Base-by-base conservation (phyloP, 2,329 filamentous ascomycete species). In the Penicillium frequentans region DNA sequence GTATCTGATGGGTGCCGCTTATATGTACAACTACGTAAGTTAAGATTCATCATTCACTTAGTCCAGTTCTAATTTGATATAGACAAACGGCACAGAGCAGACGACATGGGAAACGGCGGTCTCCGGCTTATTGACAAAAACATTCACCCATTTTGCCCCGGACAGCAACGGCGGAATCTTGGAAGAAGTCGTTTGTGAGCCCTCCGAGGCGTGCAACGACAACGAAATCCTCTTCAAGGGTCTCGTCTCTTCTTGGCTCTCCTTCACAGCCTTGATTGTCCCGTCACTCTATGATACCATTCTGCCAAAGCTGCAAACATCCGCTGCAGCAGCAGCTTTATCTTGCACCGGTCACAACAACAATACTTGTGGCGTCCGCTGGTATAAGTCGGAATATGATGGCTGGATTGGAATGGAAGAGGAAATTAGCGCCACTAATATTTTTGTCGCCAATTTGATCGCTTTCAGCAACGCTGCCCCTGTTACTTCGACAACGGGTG, bases 221-320 rank as follows among this genome's bases (percentile, higher is more conserved):
- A 53, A 53, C 31, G 42, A 31, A n/a, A 47, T 46, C 16, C 50
- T 53, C 14, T 53, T 53, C 23, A 53, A 53, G 29, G 50, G 50
- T 19, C 50, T 53, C 10, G 31, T 43, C 6, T 27, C 45, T 19
- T 46, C 45, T 16, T 53, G 50, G 50, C 42, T 53, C n/a, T n/a
- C 50, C 3, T 46, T 46, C 16, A 33, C 45, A 7, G 50, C 50
- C 3, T 14, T 53, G 19, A 6, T 53, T 3, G 42, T 53, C 27
- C 42, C 42, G 9, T 35, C 42, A 2, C 46, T 29, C 19, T 53
- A 47, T 29, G 39, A 45, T 14, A 37, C 19, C 9, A 53, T 53
- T 21, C 10, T 53, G 14, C 3, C 42, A 19, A 45, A 45, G 21
- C 42, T 53, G 23, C 50, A 53, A 21, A 16, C 21, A 21, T 35